Evolutionary conservation across 495 filamentous ascomycete genomes (phyloP).

Genomic region (Podospora fimiseda): DNA sequence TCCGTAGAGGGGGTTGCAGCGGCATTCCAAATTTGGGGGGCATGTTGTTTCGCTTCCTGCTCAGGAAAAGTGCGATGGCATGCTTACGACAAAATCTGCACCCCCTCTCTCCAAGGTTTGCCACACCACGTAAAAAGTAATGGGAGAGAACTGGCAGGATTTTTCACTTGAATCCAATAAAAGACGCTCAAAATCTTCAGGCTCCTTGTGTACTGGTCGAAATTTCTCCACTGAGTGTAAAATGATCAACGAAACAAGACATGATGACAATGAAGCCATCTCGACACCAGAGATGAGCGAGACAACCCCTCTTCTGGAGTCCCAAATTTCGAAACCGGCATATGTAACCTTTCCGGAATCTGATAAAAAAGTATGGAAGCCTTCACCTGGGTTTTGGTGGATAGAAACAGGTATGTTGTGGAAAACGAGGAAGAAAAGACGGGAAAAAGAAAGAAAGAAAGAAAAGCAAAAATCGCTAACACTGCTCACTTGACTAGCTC

Average conservation of each 20-base stretch:
- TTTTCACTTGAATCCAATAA: background rate
- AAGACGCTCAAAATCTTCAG: background rate
- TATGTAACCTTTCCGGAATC: conserved; percentile 21
- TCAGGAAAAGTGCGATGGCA: background rate
- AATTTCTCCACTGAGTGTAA: background rate
- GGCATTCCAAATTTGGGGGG: conserved; percentile 4
- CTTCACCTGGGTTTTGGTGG: conserved; percentile 31
- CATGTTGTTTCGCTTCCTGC: background rate
- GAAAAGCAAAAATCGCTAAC: conserved; percentile 3
- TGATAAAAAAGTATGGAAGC: conserved; percentile 19
- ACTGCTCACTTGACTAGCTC: conserved; percentile 35
- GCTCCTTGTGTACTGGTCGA: background rate
- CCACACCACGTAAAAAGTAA: background rate
- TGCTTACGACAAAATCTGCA: background rate
- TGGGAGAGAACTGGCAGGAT: background rate
- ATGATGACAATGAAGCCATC: background rate
- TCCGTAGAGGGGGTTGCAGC: background rate
- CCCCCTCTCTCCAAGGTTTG: conserved; percentile 4
- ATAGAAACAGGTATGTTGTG: conserved; percentile 29
- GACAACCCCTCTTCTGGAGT: conserved; percentile 18
- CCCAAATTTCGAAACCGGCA: conserved; percentile 9
- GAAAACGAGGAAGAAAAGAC: conserved; percentile 8
- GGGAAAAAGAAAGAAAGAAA: background rate
- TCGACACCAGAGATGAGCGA: conserved; percentile 11
- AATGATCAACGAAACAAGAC: background rate